These are phyloP conservation scores for Yamadazyma triangularis DNA, from an alignment of 1,139 yeast genomes.

Conservation along the genomic window DNA sequence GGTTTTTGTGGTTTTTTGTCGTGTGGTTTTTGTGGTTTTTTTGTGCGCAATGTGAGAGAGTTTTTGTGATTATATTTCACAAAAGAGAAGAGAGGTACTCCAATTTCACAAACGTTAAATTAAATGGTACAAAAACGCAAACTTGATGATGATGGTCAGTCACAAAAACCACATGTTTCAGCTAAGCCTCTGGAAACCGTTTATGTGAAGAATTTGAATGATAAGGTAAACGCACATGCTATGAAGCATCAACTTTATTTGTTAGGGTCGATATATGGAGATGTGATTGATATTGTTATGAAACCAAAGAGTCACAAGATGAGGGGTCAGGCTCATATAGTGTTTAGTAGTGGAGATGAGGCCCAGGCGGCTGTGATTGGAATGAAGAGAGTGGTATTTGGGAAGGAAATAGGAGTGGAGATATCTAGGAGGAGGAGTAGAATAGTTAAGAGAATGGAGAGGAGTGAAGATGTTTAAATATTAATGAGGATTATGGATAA, in stretches of 20 bases:
- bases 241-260: conserved; percentile 56
- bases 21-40: too few species aligned
- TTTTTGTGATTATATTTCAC: too few species aligned
- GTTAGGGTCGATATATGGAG: conserved; percentile 65
- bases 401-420: conserved; percentile 37
- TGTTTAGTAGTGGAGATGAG: conserved; percentile 43
- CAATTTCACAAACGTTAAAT: neutral
- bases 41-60: too few species aligned
- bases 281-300: conserved; percentile 51
- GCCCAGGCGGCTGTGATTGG: conserved; percentile 52
- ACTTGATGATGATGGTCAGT: neutral
- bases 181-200: conserved; percentile 39
- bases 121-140: neutral
- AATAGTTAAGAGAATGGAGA: conserved; percentile 1
- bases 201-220: conserved; percentile 64
- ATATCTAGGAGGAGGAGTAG: conserved; percentile 5
- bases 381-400: conserved; percentile 48
- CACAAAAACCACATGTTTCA: conserved; percentile 5
- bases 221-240: conserved; percentile 44
- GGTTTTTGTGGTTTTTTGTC: too few species aligned
- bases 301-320: conserved; percentile 36
- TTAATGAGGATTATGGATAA: too few species aligned
- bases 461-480: too few species aligned
- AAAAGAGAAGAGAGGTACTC: too few species aligned
- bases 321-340: conserved; percentile 78